phyloP scores from a whole-genome alignment of 2,329 filamentous ascomycete genomes.

The Alternaria viburni region DNA sequence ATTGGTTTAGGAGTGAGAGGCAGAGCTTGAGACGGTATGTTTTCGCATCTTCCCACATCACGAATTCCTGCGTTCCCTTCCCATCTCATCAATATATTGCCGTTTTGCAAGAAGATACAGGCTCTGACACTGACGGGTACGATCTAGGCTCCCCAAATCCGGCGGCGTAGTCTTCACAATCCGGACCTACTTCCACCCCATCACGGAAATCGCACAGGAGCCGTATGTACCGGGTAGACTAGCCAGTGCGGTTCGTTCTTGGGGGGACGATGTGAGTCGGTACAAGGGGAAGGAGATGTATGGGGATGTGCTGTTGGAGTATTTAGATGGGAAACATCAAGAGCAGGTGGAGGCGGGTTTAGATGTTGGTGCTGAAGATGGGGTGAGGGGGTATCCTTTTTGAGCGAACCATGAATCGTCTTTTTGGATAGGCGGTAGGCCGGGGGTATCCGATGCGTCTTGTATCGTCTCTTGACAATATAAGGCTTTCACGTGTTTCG shows the following conservation, averaged over 20 bases:
- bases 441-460: neutral
- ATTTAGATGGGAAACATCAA: constrained; percentile 74
- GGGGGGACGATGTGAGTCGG: constrained; percentile 75
- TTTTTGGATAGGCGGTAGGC: neutral
- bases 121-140: no score
- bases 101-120: no score
- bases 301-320: constrained; percentile 74
- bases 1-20: constrained; percentile 78
- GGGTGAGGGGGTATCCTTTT: constrained; percentile 68
- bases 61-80: no score
- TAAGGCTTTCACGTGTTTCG: neutral
- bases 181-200: constrained; percentile 77
- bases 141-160: constrained; percentile 54
- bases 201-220: constrained; percentile 72
- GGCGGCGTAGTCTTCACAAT: constrained; percentile 73
- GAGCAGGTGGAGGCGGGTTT: constrained; percentile 74
- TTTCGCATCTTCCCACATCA: no score
- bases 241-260: constrained; percentile 79
- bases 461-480: neutral
- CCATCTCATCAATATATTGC: no score
- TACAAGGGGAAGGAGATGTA: constrained; percentile 84
- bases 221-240: constrained; percentile 78
- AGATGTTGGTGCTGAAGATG: constrained; percentile 67
- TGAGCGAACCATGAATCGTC: constrained; percentile 18
- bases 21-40: constrained; percentile 68